phyloP scores from a whole-genome alignment of 1,139 yeast genomes.

The Saccharomyces pastorianus region DNA sequence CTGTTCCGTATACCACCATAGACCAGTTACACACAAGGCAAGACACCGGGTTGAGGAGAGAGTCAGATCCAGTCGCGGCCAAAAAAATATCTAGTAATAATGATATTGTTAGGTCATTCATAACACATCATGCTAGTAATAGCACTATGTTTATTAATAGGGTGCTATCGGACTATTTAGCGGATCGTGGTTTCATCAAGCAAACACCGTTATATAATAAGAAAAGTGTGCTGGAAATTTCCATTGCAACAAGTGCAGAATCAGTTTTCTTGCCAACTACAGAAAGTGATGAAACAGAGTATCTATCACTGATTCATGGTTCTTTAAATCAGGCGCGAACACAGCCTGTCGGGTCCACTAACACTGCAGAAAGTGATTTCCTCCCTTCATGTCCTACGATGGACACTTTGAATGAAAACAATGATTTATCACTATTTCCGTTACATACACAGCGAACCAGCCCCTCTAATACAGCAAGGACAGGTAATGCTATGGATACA shows the following conservation, averaged over 20 bases:
- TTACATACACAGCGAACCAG: neutral
- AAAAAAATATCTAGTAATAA: neutral
- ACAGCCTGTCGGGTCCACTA: neutral
- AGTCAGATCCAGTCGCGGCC: neutral
- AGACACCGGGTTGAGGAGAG: neutral
- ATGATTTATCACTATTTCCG: conserved; percentile 2
- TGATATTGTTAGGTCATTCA: neutral
- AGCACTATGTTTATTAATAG: neutral
- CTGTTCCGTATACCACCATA: neutral
- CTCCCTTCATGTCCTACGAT: neutral
- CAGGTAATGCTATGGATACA: neutral
- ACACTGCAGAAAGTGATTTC: neutral
- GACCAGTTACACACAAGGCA: neutral
- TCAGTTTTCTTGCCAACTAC: conserved; percentile 22
- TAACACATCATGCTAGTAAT: neutral
- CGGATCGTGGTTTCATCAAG: conserved; percentile 8
- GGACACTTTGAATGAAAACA: conserved; percentile 5
- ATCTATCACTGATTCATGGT: neutral
- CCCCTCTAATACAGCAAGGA: neutral
- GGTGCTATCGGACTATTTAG: conserved; percentile 2
- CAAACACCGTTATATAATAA: conserved; percentile 11
- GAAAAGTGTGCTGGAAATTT: conserved; percentile 11
- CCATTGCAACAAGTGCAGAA: conserved; percentile 21
- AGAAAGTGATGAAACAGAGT: conserved; percentile 3
- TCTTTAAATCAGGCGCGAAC: neutral